These are phyloP conservation scores for Delitschia confertaspora DNA, from an alignment of 495 filamentous ascomycete species.

Conservation along the genomic window DNA sequence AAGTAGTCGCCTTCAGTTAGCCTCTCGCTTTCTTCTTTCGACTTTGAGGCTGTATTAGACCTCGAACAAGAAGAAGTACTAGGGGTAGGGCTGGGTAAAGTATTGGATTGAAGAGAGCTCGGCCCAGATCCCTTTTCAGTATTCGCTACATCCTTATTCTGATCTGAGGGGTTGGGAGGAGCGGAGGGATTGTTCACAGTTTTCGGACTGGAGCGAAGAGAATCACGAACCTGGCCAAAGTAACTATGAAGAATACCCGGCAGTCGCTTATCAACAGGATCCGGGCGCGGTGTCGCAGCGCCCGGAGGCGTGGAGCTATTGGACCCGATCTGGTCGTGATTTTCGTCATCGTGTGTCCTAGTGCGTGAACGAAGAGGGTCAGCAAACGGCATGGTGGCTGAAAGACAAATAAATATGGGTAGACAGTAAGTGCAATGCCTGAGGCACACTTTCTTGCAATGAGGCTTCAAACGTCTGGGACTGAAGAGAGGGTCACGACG, in stretches of 20 bases:
- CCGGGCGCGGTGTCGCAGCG: constrained; percentile 77
- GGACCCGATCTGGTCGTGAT: constrained; percentile 66
- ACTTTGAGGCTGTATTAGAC: constrained; percentile 42
- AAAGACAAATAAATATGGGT: too few species aligned
- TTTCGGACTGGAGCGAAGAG: constrained; percentile 30
- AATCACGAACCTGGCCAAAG: constrained; percentile 92
- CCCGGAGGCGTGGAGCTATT: constrained; percentile 66
- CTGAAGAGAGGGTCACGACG: too few species aligned
- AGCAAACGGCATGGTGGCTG: constrained; percentile 28
- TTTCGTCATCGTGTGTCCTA: constrained; percentile 51
- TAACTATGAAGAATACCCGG: constrained; percentile 83
- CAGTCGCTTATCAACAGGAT: constrained; percentile 79
- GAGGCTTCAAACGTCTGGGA: constrained; percentile 1
- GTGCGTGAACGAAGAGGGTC: constrained; percentile 21
- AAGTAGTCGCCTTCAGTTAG: constrained; percentile 69
- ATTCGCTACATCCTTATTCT: not conserved
- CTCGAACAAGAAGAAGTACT: constrained; percentile 38
- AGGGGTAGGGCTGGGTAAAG: constrained; percentile 42
- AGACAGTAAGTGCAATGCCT: too few species aligned
- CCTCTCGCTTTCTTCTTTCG: constrained; percentile 64
- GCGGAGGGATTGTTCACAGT: constrained; percentile 29
- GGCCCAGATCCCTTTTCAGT: constrained; percentile 22
- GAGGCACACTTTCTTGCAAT: too few species aligned
- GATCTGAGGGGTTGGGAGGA: constrained; percentile 14
- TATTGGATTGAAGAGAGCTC: constrained; percentile 46